Base-by-base conservation (phyloP, 768 basidiomycete species). In the Coprinopsis marcescibilis region DNA sequence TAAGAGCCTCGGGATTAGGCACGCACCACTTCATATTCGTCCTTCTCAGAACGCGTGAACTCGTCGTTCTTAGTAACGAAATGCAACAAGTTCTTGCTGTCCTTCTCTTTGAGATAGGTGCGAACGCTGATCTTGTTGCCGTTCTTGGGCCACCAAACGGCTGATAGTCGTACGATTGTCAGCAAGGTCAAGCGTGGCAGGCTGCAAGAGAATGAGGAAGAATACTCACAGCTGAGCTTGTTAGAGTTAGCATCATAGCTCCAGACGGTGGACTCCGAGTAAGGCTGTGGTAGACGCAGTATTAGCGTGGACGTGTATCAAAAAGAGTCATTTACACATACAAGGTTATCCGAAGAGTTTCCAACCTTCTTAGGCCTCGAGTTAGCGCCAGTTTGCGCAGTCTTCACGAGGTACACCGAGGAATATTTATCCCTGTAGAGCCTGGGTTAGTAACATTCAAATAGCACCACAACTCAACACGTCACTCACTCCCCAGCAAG, bases 401-500 rank as follows among this genome's bases (percentile, higher is more conserved):
- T 46, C n/a, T 19, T 36, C 8, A 46, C 45, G n/a, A 38, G 45
- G 25, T 36, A 46, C 19, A 26, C 25, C n/a, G 45, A 27, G 15
- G n/a, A 11, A 11, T 33, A 20, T 5, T 12, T n/a, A 13, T 32
- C 42, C 29, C 32, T 30, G 14, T 11, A 12, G 8, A 27, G 23
- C 20, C 4, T 4, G 20, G 17, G 23, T 29, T 4, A 19, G 13
- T 26, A 19, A 11, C 24, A 6, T 26, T 20, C 4, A 7, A 19
- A 43, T 26, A n/a, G n/a, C n/a, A n/a, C n/a, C 26, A 4, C 10
- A 15, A 11, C 24, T 13, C 26, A 32, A 17, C 6, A 5, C 8
- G 29, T 8, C 3, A 46, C 45, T 6, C 45, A 46, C 45, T 39
- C 10, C 17, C 45, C 45, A 27, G 36, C 45, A 20, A 46, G 35